Percentiles rank a stretch among this genome's conserved stretches.
phyloP scores from a whole-genome alignment of 176 grass and related monocot genomes.

The Zizania latifolia region DNA sequence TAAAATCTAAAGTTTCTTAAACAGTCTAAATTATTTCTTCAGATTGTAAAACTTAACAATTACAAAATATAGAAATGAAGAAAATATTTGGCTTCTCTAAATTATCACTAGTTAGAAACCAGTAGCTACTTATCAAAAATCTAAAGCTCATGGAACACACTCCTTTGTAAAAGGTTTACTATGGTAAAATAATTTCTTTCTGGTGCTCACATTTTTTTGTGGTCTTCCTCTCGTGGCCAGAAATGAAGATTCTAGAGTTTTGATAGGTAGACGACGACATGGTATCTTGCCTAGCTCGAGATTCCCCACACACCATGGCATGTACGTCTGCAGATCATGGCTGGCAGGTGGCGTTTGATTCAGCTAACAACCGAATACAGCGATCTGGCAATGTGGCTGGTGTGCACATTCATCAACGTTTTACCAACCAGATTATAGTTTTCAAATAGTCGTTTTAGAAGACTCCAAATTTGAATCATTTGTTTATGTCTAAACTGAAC shows the following conservation, averaged over 20 bases:
- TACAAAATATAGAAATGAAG: too few relatives aligned
- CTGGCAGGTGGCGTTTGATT: constrained; percentile 13
- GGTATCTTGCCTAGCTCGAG: constrained; percentile 11
- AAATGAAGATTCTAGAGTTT: constrained; percentile 1
- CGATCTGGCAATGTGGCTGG: constrained; percentile 1
- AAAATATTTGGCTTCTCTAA: too few relatives aligned
- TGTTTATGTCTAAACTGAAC: not conserved
- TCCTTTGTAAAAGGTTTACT: too few relatives aligned
- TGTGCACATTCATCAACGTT: constrained; percentile 21
- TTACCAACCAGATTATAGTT: constrained; percentile 11
- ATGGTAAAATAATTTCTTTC: too few relatives aligned
- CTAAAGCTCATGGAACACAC: too few relatives aligned
- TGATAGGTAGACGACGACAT: not conserved
- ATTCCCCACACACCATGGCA: not conserved
- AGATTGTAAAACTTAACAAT: too few relatives aligned
- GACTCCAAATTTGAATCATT: not conserved
- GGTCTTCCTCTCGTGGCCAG: not conserved
- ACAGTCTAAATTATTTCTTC: too few relatives aligned
- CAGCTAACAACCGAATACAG: not conserved
- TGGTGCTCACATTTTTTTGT: not conserved
- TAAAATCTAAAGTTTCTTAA: too few relatives aligned
- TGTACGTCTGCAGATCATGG: constrained; percentile 8
- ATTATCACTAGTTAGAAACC: too few relatives aligned
- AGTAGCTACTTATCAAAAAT: too few relatives aligned
- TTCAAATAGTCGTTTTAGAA: not conserved